A percentile compares a stretch with the other conserved stretches of the same genome.
Evolutionary conservation across 2,329 filamentous ascomycete species (phyloP).

Genomic region (Orbilia javanica): DNA sequence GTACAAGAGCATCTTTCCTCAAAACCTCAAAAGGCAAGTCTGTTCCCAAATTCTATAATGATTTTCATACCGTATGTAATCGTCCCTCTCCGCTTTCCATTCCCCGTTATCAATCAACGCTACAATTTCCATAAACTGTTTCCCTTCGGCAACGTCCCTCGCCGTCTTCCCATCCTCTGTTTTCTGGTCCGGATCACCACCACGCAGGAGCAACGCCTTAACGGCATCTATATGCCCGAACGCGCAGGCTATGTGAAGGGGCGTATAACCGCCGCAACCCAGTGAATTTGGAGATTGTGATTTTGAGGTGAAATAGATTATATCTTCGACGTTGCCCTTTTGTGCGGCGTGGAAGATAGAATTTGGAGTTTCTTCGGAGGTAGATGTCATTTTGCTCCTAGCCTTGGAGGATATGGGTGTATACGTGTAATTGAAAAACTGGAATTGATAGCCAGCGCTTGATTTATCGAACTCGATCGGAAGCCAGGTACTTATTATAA

Average conservation of each 20-base stretch:
- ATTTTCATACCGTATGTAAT: conserved; percentile 22
- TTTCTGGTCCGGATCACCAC: conserved; percentile 29
- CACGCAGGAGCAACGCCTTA: conserved; percentile 23
- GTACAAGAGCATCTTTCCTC: too few species aligned
- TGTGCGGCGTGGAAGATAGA: conserved; percentile 47
- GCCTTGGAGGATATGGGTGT: not conserved
- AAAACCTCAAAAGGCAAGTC: conserved; percentile 28
- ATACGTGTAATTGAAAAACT: too few species aligned
- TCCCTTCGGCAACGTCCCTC: conserved; percentile 23
- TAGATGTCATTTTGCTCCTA: conserved; percentile 10
- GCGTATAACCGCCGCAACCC: conserved; percentile 44
- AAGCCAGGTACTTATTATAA: too few species aligned
- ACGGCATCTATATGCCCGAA: conserved; percentile 40
- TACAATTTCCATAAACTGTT: conserved; percentile 26
- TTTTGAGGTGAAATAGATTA: conserved; percentile 33
- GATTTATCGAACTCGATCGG: too few species aligned
- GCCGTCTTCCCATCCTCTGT: conserved; percentile 47
- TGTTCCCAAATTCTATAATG: conserved; percentile 10
- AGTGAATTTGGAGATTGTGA: conserved; percentile 29
- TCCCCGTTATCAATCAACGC: conserved; percentile 21
- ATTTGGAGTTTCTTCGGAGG: not conserved
- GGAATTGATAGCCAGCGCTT: too few species aligned
- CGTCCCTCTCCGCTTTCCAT: conserved; percentile 20
- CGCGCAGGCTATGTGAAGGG: conserved; percentile 37
- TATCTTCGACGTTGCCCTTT: conserved; percentile 38